Conservation (phyloP, 176 grass and related monocot species). For the Raddia distichophylla region DNA sequence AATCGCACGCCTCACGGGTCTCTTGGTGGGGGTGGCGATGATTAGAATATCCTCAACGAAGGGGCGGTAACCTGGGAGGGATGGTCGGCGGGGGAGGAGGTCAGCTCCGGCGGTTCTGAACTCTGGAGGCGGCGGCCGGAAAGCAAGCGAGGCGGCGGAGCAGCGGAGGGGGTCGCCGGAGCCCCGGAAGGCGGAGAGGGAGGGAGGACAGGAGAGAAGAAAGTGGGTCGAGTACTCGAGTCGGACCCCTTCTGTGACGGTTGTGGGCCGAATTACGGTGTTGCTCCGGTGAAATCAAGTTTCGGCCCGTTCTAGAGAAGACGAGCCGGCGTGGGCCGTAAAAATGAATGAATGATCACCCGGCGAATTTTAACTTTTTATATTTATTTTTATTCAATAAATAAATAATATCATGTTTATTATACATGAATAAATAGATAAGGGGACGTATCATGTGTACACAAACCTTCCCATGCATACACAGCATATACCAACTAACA, state of each 20-base stretch:
- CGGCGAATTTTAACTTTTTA: too few relatives aligned
- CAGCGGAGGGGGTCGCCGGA: not conserved
- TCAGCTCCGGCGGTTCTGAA: not conserved
- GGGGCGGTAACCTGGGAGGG: not conserved
- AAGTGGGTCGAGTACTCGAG: not conserved
- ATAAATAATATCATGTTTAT: too few relatives aligned
- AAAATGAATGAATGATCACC: too few relatives aligned
- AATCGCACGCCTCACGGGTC: not conserved
- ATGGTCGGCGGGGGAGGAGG: not conserved
- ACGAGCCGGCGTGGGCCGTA: too few relatives aligned
- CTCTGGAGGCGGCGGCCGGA: not conserved
- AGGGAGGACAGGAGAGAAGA: not conserved
- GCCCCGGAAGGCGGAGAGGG: not conserved
- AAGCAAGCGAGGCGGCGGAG: not conserved
- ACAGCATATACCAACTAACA: too few relatives aligned
- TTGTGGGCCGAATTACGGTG: not conserved
- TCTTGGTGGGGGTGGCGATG: not conserved
- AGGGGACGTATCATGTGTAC: too few relatives aligned
- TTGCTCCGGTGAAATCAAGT: not conserved
- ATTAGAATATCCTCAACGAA: conserved; percentile 19
- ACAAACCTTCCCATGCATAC: too few relatives aligned
- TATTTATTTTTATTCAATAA: too few relatives aligned
- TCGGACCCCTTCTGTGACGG: not conserved
- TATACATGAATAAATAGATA: too few relatives aligned
- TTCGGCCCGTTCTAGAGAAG: not conserved